A percentile compares a stretch with the other conserved stretches of the same genome.
Evolutionary conservation across 345 rosid genomes (phyloP).

Genomic region (Tarenaya hassleriana): DNA sequence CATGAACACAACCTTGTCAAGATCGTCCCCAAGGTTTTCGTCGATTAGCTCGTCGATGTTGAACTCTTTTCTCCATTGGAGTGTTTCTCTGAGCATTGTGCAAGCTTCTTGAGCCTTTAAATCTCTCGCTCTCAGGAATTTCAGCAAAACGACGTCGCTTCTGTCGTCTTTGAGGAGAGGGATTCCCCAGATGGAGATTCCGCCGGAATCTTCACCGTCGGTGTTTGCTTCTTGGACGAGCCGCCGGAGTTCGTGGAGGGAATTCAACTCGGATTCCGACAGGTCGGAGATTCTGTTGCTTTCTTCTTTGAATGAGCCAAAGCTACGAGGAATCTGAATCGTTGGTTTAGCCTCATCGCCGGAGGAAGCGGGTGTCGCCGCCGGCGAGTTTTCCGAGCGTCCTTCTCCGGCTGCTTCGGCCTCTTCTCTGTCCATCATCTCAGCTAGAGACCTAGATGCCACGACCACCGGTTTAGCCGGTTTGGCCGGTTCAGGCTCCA

Average conservation of each 20-base stretch:
- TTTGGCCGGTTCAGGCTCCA: not conserved
- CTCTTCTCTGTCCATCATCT: slow-evolving; percentile 46
- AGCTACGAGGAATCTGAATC: slow-evolving; percentile 32
- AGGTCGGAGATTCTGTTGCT: slow-evolving; percentile 54
- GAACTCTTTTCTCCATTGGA: slow-evolving; percentile 67
- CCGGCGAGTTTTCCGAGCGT: not conserved
- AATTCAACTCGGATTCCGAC: slow-evolving; percentile 37
- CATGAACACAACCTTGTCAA: slow-evolving; percentile 33
- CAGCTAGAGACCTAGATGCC: slow-evolving; percentile 30
- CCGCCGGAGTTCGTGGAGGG: slow-evolving; percentile 40
- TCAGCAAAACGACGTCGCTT: slow-evolving; percentile 64
- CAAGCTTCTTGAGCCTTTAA: slow-evolving; percentile 69
- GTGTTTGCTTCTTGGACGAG: slow-evolving; percentile 37
- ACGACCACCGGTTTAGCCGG: slow-evolving; percentile 10
- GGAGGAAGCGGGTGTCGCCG: not conserved
- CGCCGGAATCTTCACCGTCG: slow-evolving; percentile 17
- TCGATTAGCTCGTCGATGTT: slow-evolving; percentile 38
- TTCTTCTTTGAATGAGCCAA: slow-evolving; percentile 61
- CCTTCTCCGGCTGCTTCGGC: slow-evolving; percentile 14
- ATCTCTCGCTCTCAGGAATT: slow-evolving; percentile 78
- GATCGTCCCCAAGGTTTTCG: slow-evolving; percentile 26
- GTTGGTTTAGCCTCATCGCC: slow-evolving; percentile 21
- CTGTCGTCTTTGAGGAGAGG: slow-evolving; percentile 70
- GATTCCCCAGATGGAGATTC: slow-evolving; percentile 62
- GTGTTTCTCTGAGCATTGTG: slow-evolving; percentile 64